Conservation (phyloP, 805 yeast genomes). For the Lipomyces starkeyi region DNA sequence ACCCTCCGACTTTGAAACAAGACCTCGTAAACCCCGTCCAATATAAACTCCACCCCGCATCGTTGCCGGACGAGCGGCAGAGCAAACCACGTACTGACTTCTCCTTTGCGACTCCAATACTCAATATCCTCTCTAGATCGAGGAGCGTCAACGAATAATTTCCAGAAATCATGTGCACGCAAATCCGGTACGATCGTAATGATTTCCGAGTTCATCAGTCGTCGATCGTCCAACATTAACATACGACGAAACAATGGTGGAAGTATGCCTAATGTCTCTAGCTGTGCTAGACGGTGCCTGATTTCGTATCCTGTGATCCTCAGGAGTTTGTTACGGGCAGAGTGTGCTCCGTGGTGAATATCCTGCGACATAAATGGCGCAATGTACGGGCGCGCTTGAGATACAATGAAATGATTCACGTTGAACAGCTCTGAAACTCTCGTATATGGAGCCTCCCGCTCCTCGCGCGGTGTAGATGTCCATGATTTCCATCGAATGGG, state of each 20-base stretch:
- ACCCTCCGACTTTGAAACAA: slow-evolving; percentile 19
- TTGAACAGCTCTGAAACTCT: slow-evolving; percentile 90
- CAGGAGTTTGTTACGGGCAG: slow-evolving; percentile 51
- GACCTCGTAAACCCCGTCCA: slow-evolving; percentile 61
- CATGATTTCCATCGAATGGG: slow-evolving; percentile 31
- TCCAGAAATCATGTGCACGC: slow-evolving; percentile 48
- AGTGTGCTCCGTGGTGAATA: slow-evolving; percentile 64
- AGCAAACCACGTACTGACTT: slow-evolving; percentile 90
- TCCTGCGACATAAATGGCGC: slow-evolving; percentile 89
- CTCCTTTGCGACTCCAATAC: slow-evolving; percentile 91
- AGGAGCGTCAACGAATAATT: slow-evolving; percentile 70
- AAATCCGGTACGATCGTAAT: slow-evolving; percentile 85
- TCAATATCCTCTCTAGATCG: slow-evolving; percentile 75
- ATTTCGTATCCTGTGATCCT: slow-evolving; percentile 75
- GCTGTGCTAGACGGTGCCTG: slow-evolving; percentile 79
- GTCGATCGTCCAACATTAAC: slow-evolving; percentile 86
- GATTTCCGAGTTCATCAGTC: slow-evolving; percentile 31
- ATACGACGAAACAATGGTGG: slow-evolving; percentile 73
- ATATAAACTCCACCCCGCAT: slow-evolving; percentile 85
- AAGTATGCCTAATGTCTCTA: slow-evolving; percentile 78
- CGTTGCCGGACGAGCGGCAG: slow-evolving; percentile 84
- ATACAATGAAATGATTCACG: slow-evolving; percentile 89
- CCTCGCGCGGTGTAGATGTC: slow-evolving; percentile 43
- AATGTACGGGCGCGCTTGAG: slow-evolving; percentile 90
- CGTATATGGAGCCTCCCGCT: slow-evolving; percentile 72